Percentiles rank a stretch among this genome's conserved stretches.
These are phyloP conservation scores for Solanum appendiculatum DNA, from an alignment of 257 asterid genomes.

Conservation along the genomic window DNA sequence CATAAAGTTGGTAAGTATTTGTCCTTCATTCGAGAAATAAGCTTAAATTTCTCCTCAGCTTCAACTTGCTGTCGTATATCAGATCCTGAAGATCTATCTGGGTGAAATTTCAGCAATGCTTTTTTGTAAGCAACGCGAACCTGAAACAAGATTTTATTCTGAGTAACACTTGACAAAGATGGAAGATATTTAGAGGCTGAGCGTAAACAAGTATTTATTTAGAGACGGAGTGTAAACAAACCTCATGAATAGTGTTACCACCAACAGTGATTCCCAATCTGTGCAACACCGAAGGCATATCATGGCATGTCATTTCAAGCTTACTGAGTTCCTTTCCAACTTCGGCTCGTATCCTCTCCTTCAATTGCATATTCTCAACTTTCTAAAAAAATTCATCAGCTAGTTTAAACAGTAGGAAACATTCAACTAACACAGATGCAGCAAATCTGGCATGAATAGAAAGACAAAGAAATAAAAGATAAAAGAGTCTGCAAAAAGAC, in stretches of 20 bases:
- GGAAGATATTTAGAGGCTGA: not conserved
- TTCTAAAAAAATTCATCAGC: conserved; percentile 30
- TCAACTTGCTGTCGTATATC: conserved; percentile 72
- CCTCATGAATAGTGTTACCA: conserved; percentile 55
- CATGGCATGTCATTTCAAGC: conserved; percentile 46
- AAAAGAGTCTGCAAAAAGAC: not conserved
- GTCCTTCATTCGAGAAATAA: conserved; percentile 72
- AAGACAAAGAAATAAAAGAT: not conserved
- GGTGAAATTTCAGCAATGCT: conserved; percentile 79
- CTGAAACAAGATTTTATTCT: conserved; percentile 24
- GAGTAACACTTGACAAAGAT: not conserved
- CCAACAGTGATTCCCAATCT: conserved; percentile 41
- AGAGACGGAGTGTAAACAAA: conserved; percentile 9
- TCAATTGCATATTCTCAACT: conserved; percentile 71
- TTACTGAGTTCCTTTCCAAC: conserved; percentile 48
- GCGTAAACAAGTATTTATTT: not conserved
- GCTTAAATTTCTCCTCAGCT: conserved; percentile 95
- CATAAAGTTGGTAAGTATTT: conserved; percentile 20
- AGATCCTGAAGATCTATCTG: conserved; percentile 66
- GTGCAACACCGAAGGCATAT: conserved; percentile 67
- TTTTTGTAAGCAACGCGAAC: conserved; percentile 64
- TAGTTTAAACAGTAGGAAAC: not conserved
- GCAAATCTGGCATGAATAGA: not conserved
- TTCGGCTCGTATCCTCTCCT: conserved; percentile 56
- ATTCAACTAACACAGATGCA: not conserved